These are phyloP conservation scores for Stygiomarasmius scandens DNA, from an alignment of 1,284 basidiomycete genomes.

Conservation along the genomic window DNA sequence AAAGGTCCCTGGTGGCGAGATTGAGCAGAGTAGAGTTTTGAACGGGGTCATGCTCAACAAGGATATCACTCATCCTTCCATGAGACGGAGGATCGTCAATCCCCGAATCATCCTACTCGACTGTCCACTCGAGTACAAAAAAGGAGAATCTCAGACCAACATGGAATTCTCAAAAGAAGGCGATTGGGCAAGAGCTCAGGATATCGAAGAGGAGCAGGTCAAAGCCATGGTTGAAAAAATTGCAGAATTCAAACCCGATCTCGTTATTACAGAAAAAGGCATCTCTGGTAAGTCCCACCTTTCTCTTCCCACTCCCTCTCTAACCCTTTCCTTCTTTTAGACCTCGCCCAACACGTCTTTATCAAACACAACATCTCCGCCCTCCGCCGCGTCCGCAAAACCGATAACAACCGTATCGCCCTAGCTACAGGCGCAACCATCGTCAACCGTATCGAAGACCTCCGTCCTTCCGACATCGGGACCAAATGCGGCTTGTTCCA, in stretches of 20 bases:
- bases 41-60: constrained; percentile 98
- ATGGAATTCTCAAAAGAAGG: constrained; percentile 96
- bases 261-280: constrained; percentile 98
- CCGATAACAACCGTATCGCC: constrained; percentile 98
- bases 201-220: constrained; percentile 98
- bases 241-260: constrained; percentile 92
- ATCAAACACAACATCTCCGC: constrained; percentile 90
- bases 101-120: constrained; percentile 92
- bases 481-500: constrained; percentile 94
- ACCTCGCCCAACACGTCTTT: constrained; percentile 93
- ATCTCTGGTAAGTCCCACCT: constrained; percentile 71
- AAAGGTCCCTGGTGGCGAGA: constrained; percentile 97
- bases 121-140: constrained; percentile 98
- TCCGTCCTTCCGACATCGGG: constrained; percentile 90
- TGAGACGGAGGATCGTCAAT: constrained; percentile 90
- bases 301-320: neutral
- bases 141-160: constrained; percentile 98
- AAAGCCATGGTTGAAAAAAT: constrained; percentile 87
- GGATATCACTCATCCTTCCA: constrained; percentile 97
- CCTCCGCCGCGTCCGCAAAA: constrained; percentile 94
- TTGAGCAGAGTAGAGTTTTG: constrained; percentile 89
- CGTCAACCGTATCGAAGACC: constrained; percentile 95
- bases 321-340: constrained; percentile 49
- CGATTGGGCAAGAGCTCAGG: constrained; percentile 92
- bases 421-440: constrained; percentile 96